Evolutionary conservation across 148 eudicot genomes (phyloP), one percentile per base, ranked within the genome.

Genomic region (Fallopia convolvulus): DNA sequence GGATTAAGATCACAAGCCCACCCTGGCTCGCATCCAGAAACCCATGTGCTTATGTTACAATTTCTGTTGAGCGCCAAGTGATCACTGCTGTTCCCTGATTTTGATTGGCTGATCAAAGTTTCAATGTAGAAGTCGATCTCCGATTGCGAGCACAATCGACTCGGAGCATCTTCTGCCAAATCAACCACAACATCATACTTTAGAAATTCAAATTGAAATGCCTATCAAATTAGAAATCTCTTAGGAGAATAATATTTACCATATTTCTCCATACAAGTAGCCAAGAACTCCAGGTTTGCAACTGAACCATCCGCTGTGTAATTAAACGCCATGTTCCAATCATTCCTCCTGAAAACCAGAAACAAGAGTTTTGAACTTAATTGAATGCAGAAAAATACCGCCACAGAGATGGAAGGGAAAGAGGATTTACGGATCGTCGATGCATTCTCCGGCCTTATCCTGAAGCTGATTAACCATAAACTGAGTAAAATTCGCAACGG

Each of bases 21-120:
- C 70, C 88, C 88, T 18, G 88, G 86, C 81, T 86, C 88, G 55
- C 88, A 86, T 53, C 88, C 88, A 40, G 79, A 32, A 68, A 80
- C 32, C 86, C 86, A 86, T 48, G 86, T 74, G 63, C 78, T 74
- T 36, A 66, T 41, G 79, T 86, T 86, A 76, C 88, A 86, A 66
- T 83, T 86, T 55, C 52, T 86, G 77, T 80, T 86, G 32, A 77
- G 71, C 5, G 42, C 72, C 49, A 75, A 20, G 55, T 44, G 47
- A 44, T 30, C 55, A 49, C 33, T 58, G 58, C 75, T 55, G 49
- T 41, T 44, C 20, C 49, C 66, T 55, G 65, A 41, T 15, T 21
- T 30, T 30, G 76, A 26, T 65, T 65, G 53, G 41, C 20, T 75
- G 9, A 77, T 66, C 30, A 79, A 72, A 36, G 60, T 70, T 23